Conservation (phyloP, 495 filamentous ascomycete species). For the Tuber borchii region DNA sequence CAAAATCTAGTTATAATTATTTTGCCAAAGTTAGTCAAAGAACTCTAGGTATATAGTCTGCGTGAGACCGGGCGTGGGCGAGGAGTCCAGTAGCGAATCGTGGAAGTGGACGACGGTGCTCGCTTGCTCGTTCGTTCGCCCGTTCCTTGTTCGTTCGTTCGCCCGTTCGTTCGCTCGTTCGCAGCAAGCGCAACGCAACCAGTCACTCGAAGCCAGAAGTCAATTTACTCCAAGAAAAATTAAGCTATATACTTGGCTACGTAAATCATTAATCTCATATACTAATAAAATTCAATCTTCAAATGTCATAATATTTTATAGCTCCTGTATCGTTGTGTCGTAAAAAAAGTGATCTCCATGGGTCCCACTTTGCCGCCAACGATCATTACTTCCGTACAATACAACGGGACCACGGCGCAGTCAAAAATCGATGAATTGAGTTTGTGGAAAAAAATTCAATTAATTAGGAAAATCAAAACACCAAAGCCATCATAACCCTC, state of each 20-base stretch:
- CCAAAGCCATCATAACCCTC: not conserved
- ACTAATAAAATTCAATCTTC: not conserved
- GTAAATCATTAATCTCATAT: not conserved
- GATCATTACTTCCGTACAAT: not conserved
- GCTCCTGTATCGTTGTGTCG: not conserved
- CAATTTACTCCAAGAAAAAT: not conserved
- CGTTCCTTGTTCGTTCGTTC: not conserved
- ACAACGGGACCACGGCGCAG: fast-evolving
- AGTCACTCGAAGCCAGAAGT: not conserved
- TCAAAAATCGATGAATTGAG: not conserved
- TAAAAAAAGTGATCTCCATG: not conserved
- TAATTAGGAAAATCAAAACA: not conserved
- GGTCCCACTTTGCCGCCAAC: not conserved
- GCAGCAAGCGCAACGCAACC: not conserved
- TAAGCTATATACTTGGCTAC: not conserved
- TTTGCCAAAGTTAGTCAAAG: not conserved
- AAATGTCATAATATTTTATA: not conserved
- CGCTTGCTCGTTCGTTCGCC: not conserved
- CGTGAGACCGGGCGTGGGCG: not conserved
- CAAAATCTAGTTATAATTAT: not conserved
- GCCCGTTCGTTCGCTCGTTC: not conserved
- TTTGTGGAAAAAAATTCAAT: not conserved
- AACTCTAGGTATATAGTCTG: not conserved
- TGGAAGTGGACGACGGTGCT: not conserved
- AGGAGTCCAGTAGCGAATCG: not conserved